Conservation (phyloP, 2,329 filamentous ascomycete species). For the Ophiostoma piceae region DNA sequence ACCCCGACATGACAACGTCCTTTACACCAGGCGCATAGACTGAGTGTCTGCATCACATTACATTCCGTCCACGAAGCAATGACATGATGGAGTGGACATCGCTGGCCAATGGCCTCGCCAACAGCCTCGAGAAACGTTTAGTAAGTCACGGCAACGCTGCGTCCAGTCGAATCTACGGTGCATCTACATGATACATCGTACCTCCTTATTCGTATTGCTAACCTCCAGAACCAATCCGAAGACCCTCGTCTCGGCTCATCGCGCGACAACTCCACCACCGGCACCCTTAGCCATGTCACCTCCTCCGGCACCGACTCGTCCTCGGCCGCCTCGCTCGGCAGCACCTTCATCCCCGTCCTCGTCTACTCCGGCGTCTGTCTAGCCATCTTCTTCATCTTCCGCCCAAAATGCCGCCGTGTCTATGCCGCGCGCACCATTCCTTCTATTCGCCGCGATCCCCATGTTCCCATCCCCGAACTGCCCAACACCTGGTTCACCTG, state of each 20-base stretch:
- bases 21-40: conserved; percentile 1
- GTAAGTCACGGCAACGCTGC: conserved; percentile 2
- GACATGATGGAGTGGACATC: conserved; percentile 25
- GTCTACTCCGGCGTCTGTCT: conserved; percentile 46
- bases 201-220: neutral
- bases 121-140: conserved; percentile 17
- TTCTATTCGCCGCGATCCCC: conserved; percentile 41
- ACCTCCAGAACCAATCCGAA: conserved; percentile 31
- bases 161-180: too few relatives aligned
- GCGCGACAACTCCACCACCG: conserved; percentile 38
- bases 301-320: conserved; percentile 37
- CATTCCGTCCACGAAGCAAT: conserved; percentile 12
- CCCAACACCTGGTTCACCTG: conserved; percentile 57
- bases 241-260: conserved; percentile 43
- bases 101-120: conserved; percentile 17
- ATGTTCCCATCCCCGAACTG: conserved; percentile 51
- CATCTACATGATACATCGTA: neutral
- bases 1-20: conserved; percentile 15
- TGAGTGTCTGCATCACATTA: conserved; percentile 14
- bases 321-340: conserved; percentile 41
- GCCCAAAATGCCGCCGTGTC: conserved; percentile 46
- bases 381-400: conserved; percentile 46
- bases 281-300: conserved; percentile 36
- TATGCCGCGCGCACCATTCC: conserved; percentile 53
- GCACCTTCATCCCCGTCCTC: conserved; percentile 51